Evolutionary conservation across 2,329 filamentous ascomycete species (phyloP), one percentile per base, ranked within the genome.

Genomic region (Cytospora piceae): DNA sequence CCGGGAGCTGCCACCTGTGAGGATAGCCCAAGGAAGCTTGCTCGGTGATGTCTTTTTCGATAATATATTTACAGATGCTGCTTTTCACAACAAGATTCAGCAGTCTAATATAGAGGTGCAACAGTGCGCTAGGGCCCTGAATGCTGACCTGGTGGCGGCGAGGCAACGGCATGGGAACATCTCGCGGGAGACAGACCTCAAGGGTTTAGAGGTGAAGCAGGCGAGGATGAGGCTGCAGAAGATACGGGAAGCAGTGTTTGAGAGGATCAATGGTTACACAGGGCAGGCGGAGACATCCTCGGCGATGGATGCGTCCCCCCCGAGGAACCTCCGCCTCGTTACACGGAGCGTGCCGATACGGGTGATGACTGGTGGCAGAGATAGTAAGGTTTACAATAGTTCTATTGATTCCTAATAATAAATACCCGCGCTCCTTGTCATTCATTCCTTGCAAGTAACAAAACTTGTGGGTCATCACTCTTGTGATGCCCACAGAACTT

Each of bases 11-110:
- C 78, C 77, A 6, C 64, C 72, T 0, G 76, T 84, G 24, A 73
- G 73, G 24, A 80, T 85, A 56, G 78, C 80, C 0, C 76, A 80
- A 51, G 81, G 81, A 0, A 77, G 73, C 62, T 75, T 84, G 17
- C 77, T 85, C 72, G 76, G 76, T 9, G 83, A 86, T 66, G 76
- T 86, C 2, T 76, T 85, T n/a, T 85, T 85, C 69, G 82, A 86
- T 70, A 85, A 84, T 58, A 79, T 85, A 65, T 83, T 83, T 70
- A 79, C 77, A 11, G 83, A 86, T 65, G 79, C 82, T 75, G 77
- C 77, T 3, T 84, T 85, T 72, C 82, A 83, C 67, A 77, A 83
- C 15, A 79, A 83, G 72, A 82, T 87, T 66, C 80, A 83, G 70
- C 71, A 76, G 20, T 81, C 78, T 3, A 74, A 76, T 51, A 62